Conservation (phyloP, 352 stramenopile species). For the Pilasporangium apinafurcum region DNA sequence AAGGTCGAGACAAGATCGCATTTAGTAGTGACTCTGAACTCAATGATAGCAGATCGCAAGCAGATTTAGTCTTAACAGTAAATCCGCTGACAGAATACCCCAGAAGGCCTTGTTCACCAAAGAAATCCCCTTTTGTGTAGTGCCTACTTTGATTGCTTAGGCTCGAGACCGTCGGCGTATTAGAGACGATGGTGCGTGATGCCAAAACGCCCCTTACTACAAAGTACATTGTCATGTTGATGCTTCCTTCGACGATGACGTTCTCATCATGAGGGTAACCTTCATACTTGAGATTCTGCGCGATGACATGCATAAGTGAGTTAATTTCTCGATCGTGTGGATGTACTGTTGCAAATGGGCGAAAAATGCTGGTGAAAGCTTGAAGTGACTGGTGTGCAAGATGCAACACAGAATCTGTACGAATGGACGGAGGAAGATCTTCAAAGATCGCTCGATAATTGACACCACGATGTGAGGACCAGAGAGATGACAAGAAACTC, state of each 20-base stretch:
- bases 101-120: constrained; percentile 41
- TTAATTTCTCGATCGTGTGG: constrained; percentile 12
- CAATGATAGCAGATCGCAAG: constrained; percentile 48
- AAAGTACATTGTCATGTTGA: constrained; percentile 66
- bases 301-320: constrained; percentile 10
- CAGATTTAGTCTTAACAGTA: constrained; percentile 34
- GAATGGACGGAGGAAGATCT: constrained; percentile 40
- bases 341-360: constrained; percentile 18
- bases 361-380: constrained; percentile 35
- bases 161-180: too few relatives aligned
- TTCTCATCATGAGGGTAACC: constrained; percentile 51
- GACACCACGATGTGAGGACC: constrained; percentile 50
- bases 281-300: constrained; percentile 41
- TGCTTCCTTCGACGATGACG: constrained; percentile 55
- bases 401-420: constrained; percentile 38
- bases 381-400: constrained; percentile 31
- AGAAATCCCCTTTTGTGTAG: constrained; percentile 33
- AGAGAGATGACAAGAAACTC: constrained; percentile 44
- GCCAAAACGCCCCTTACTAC: constrained; percentile 59
- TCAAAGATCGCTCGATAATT: constrained; percentile 53
- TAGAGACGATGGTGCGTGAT: too few relatives aligned
- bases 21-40: constrained; percentile 30
- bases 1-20: constrained; percentile 25
- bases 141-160: too few relatives aligned
- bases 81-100: constrained; percentile 29